These are phyloP conservation scores for Hamiltosporidium tvaerminnensis DNA, from an alignment of 371 early-diverging fungal genomes.

Conservation along the genomic window DNA sequence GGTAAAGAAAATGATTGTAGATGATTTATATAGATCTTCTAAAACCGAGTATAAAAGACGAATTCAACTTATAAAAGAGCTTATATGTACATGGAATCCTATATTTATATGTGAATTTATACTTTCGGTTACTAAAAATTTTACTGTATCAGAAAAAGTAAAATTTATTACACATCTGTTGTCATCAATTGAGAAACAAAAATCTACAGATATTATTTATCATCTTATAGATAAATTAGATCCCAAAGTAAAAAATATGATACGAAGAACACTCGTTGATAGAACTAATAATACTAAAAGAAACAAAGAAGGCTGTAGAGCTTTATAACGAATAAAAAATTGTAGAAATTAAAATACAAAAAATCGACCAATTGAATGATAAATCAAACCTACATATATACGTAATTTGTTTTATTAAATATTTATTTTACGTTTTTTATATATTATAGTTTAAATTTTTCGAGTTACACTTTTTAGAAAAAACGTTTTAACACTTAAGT, in stretches of 20 bases:
- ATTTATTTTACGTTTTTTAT: too few relatives aligned
- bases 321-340: too few relatives aligned
- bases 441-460: too few relatives aligned
- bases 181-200: background rate
- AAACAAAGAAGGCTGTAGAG: too few relatives aligned
- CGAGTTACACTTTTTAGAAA: too few relatives aligned
- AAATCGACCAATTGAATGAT: too few relatives aligned
- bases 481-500: too few relatives aligned
- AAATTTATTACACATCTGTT: background rate
- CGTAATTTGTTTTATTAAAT: too few relatives aligned
- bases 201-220: background rate
- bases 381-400: too few relatives aligned
- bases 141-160: conserved; percentile 3
- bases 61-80: conserved; percentile 29
- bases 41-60: conserved; percentile 14
- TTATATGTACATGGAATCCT: conserved; percentile 51
- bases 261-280: background rate
- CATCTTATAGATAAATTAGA: background rate
- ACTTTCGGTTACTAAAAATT: conserved; percentile 26
- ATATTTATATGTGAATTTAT: conserved; percentile 50
- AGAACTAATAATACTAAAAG: too few relatives aligned
- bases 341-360: too few relatives aligned
- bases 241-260: background rate
- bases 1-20: conserved; percentile 40
- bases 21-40: conserved; percentile 22